phyloP scores from a whole-genome alignment of 208 protist genomes.

The Trypanosoma platydactyli region DNA sequence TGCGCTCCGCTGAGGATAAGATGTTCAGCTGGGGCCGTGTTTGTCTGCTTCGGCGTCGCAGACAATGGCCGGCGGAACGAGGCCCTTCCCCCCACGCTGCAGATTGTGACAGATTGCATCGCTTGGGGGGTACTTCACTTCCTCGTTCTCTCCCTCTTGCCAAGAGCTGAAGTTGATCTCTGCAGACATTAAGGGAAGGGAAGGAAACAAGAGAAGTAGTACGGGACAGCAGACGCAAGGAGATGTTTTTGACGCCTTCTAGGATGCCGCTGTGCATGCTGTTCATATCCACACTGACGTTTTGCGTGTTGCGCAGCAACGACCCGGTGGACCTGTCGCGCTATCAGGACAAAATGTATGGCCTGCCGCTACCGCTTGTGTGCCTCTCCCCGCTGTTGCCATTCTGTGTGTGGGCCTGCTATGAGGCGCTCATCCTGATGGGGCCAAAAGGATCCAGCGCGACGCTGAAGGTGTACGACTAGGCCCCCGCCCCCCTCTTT shows the following conservation, averaged over 20 bases:
- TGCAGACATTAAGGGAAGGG: background rate
- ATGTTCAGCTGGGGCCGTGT: no score
- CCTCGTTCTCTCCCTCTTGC: no score
- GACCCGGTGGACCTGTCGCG: slow-evolving; percentile 59
- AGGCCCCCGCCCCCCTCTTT: no score
- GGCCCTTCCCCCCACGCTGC: no score
- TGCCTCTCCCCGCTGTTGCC: slow-evolving; percentile 49
- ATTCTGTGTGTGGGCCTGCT: slow-evolving; percentile 52
- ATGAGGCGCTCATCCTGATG: slow-evolving; percentile 48
- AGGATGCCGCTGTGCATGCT: slow-evolving; percentile 55
- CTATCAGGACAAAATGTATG: slow-evolving; percentile 62
- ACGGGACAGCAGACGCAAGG: background rate
- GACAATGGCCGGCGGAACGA: no score
- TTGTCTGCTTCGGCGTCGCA: no score
- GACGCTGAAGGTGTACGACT: slow-evolving; percentile 49
- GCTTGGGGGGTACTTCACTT: no score
- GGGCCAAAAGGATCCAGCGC: slow-evolving; percentile 61
- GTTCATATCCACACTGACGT: slow-evolving; percentile 60
- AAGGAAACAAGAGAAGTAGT: background rate
- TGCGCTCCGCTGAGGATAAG: no score
- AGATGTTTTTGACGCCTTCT: slow-evolving; percentile 75
- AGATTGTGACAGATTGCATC: no score
- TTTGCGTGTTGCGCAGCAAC: slow-evolving; percentile 48
- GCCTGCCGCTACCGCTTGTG: slow-evolving; percentile 48
- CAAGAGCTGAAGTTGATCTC: no score